Conservation (phyloP, 164 flowering plant genomes). For the Chimonanthus salicifolius region DNA sequence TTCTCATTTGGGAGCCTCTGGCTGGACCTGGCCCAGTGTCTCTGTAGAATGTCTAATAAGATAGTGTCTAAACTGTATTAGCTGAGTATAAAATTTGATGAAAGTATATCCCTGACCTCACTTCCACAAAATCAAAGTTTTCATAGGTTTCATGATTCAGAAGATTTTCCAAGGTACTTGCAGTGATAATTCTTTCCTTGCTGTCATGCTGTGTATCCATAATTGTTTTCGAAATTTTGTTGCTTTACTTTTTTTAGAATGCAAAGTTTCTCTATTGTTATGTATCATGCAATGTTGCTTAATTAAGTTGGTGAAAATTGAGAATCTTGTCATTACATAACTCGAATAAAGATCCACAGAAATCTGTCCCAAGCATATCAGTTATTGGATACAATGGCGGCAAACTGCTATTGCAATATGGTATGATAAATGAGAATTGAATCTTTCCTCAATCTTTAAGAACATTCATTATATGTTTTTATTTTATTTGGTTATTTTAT, state of each 20-base stretch:
- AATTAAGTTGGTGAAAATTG: not conserved
- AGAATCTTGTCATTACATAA: constrained; percentile 28
- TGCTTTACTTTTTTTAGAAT: not conserved
- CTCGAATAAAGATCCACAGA: constrained; percentile 62
- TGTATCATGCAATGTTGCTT: not conserved
- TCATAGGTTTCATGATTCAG: not conserved
- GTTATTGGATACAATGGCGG: constrained; percentile 73
- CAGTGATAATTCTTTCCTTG: not conserved
- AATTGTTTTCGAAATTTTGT: not conserved
- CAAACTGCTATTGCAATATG: constrained; percentile 53
- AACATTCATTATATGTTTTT: not conserved
- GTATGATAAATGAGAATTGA: constrained; percentile 24
- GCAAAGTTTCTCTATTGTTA: not conserved
- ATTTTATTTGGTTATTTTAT: constrained; percentile 2
- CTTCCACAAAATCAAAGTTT: not conserved
- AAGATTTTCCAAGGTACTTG: not conserved
- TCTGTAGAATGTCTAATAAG: no score
- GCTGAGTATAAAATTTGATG: no score
- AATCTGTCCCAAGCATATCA: constrained; percentile 56
- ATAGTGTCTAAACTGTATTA: no score
- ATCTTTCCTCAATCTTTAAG: not conserved
- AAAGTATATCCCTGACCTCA: not conserved
- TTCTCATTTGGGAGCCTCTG: no score
- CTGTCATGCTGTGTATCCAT: not conserved
- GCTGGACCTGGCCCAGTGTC: no score